phyloP scores from a whole-genome alignment of 148 eudicot genomes.

The Suaeda aralocaspica region DNA sequence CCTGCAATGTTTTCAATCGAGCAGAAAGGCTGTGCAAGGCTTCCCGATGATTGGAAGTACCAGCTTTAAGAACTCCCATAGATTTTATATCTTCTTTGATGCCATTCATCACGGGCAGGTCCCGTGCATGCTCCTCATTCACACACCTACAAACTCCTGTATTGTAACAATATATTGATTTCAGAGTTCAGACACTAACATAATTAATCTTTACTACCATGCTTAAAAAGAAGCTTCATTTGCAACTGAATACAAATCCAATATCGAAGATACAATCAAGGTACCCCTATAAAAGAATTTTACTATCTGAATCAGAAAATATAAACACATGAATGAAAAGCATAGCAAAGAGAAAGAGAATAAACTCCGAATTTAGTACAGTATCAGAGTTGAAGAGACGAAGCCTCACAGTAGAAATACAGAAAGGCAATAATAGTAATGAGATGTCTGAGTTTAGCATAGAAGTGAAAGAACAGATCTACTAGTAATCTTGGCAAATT shows the following conservation, averaged over 20 bases:
- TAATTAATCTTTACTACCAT: not conserved
- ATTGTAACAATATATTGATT: conserved; percentile 16
- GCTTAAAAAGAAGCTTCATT: not conserved
- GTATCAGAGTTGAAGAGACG: no score
- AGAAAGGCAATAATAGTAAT: not conserved
- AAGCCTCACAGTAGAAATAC: not conserved
- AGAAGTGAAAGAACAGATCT: no score
- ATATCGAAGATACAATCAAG: not conserved
- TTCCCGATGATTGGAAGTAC: conserved; percentile 50
- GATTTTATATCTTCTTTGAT: conserved; percentile 82
- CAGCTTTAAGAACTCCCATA: conserved; percentile 59
- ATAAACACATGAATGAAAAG: no score
- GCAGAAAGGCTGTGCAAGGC: conserved; percentile 47
- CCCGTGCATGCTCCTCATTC: conserved; percentile 72
- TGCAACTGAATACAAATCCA: not conserved
- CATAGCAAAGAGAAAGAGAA: no score
- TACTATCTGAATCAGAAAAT: not conserved
- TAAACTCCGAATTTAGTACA: no score
- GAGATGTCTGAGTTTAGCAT: not conserved
- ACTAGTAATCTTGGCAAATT: no score
- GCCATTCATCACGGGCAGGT: conserved; percentile 83
- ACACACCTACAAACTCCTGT: conserved; percentile 62
- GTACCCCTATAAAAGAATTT: not conserved
- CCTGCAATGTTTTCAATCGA: conserved; percentile 60
- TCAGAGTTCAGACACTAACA: not conserved